Conservation (phyloP, 768 basidiomycete genomes). For the Hebeloma cylindrosporum region DNA sequence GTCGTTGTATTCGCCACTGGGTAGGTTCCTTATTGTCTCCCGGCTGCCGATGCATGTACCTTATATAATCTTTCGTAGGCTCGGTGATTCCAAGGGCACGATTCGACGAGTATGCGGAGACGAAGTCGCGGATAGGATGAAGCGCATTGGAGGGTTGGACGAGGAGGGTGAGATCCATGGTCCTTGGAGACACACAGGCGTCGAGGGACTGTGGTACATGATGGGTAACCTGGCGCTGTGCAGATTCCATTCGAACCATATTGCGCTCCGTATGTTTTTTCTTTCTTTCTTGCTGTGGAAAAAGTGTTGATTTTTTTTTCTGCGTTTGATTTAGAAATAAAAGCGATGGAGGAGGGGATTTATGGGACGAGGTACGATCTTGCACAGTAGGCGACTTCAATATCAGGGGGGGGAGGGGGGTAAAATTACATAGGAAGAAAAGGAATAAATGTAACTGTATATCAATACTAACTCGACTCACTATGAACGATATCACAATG, state of each 20-base stretch:
- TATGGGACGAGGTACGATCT: constrained; percentile 14
- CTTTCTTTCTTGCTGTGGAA: not conserved
- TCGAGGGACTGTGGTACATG: constrained; percentile 59
- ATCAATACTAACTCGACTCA: too few species aligned
- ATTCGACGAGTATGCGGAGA: constrained; percentile 32
- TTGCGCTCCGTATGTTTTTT: constrained; percentile 60
- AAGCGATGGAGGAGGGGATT: constrained; percentile 53
- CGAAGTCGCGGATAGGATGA: constrained; percentile 18
- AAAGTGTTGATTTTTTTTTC: not conserved
- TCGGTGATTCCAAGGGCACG: constrained; percentile 41
- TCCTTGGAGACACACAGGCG: constrained; percentile 36
- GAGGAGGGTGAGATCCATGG: constrained; percentile 62
- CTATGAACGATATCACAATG: too few species aligned
- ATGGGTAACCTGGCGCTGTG: constrained; percentile 60
- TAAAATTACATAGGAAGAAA: too few species aligned
- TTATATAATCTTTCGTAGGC: constrained; percentile 29
- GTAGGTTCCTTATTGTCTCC: constrained; percentile 25
- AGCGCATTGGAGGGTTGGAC: constrained; percentile 61
- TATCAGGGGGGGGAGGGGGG: too few species aligned
- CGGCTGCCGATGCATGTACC: not conserved
- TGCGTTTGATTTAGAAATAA: constrained; percentile 51
- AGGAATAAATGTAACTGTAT: too few species aligned
- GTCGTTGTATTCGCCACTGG: constrained; percentile 63
- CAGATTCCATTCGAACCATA: constrained; percentile 66
- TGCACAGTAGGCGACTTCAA: too few species aligned